A percentile compares a stretch with the other conserved stretches of the same genome.
These are phyloP conservation scores for Malassezia slooffiae DNA, from an alignment of 1,284 basidiomycete genomes.

Conservation along the genomic window DNA sequence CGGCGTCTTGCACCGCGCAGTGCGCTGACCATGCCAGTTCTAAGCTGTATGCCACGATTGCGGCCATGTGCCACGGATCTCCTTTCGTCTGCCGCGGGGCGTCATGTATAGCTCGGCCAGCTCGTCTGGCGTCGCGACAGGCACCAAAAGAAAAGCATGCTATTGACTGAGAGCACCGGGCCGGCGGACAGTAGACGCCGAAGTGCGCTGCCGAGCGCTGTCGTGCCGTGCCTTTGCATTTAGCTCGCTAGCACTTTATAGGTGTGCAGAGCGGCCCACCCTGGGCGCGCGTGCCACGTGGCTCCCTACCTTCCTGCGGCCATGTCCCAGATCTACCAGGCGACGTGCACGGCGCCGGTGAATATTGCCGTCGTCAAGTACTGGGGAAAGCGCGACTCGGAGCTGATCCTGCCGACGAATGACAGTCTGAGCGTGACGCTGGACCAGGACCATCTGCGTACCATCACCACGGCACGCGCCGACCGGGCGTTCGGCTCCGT, in stretches of 20 bases:
- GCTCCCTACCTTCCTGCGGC: not conserved
- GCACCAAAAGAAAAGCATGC: conserved; percentile 16
- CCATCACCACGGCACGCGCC: conserved; percentile 81
- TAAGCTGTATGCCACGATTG: not conserved
- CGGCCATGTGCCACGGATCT: not conserved
- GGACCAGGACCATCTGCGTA: conserved; percentile 86
- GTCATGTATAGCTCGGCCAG: not conserved
- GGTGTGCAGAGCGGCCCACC: not conserved
- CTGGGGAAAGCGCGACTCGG: conserved; percentile 95
- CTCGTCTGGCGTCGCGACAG: too few species aligned
- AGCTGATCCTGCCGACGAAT: conserved; percentile 91
- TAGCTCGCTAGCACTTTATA: not conserved
- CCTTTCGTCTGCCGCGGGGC: not conserved
- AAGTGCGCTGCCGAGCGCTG: too few species aligned
- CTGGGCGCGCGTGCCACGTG: not conserved
- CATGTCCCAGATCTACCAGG: conserved; percentile 56
- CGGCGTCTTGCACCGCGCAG: not conserved
- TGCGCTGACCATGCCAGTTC: not conserved
- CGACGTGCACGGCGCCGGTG: conserved; percentile 82
- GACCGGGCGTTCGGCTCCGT: conserved; percentile 60
- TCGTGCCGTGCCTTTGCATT: not conserved
- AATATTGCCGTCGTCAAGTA: conserved; percentile 90
- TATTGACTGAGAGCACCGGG: conserved; percentile 9
- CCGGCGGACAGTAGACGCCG: too few species aligned
- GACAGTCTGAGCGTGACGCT: conserved; percentile 93